phyloP scores from a whole-genome alignment of 2,329 filamentous ascomycete genomes.

The Paraphoma chrysanthemicola region DNA sequence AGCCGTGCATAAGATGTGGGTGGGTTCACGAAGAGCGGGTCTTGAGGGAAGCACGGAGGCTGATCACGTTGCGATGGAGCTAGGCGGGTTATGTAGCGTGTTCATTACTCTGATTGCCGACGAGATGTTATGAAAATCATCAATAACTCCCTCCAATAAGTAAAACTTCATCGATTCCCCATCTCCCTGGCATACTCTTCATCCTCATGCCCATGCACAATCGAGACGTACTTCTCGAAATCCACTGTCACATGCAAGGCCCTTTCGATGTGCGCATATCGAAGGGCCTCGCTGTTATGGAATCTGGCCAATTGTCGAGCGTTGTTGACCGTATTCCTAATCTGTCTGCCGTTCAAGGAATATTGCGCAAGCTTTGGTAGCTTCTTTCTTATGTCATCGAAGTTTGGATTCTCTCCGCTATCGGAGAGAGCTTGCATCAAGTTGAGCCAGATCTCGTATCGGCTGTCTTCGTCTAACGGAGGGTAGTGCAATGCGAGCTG shows the following conservation, averaged over 20 bases:
- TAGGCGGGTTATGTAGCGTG: no score
- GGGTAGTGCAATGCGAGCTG: constrained; percentile 55
- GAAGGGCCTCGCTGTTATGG: not conserved
- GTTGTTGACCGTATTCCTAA: constrained; percentile 51
- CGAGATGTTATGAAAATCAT: no score
- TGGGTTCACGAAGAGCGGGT: not conserved
- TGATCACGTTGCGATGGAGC: not conserved
- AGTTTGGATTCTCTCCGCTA: constrained; percentile 1
- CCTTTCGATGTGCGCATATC: not conserved
- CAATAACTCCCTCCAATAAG: no score
- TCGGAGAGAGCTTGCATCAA: not conserved
- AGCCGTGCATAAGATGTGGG: not conserved
- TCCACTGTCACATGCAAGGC: not conserved
- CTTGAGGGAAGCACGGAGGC: not conserved
- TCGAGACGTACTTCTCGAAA: not conserved
- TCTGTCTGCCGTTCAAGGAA: constrained; percentile 49
- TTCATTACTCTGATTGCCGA: no score
- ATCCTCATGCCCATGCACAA: constrained; percentile 2
- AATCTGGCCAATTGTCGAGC: constrained; percentile 33
- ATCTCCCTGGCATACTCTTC: constrained; percentile 4
- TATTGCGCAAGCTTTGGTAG: constrained; percentile 35
- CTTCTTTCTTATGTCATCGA: constrained; percentile 30
- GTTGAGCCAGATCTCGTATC: constrained; percentile 50
- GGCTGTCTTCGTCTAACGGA: constrained; percentile 50
- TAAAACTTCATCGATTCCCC: not conserved